Percentiles rank a stretch among this genome's conserved stretches.
Conservation (phyloP, 108 stramenopile genomes). For the Bacterosira constricta region DNA sequence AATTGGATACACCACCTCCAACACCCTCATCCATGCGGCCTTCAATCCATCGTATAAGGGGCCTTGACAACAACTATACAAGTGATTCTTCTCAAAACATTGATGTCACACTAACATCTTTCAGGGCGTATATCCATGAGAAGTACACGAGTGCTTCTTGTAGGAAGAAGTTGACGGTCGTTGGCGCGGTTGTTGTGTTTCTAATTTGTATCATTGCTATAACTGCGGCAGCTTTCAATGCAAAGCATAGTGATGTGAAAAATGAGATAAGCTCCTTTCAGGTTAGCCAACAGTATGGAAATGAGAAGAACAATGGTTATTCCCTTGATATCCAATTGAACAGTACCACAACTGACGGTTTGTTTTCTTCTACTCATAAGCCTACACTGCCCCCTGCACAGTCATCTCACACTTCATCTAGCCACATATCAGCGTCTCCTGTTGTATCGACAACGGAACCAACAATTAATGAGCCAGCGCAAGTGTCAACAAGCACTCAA, state of each 20-base stretch:
- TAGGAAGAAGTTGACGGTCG: not conserved
- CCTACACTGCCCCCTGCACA: too few species aligned
- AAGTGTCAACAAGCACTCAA: not conserved
- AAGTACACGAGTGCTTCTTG: not conserved
- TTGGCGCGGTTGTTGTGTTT: not conserved
- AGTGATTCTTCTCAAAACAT: not conserved
- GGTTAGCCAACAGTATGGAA: not conserved
- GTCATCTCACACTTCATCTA: too few species aligned
- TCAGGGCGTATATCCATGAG: not conserved
- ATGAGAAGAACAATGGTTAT: not conserved
- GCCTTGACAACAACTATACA: not conserved
- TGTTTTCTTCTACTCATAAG: too few species aligned
- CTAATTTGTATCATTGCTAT: conserved; percentile 8
- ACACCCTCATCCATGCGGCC: not conserved
- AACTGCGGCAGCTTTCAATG: not conserved
- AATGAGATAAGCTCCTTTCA: not conserved
- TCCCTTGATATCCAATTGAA: not conserved
- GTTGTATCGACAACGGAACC: not conserved
- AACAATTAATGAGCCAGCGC: not conserved
- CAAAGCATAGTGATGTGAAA: not conserved
- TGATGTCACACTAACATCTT: not conserved
- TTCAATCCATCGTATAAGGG: not conserved
- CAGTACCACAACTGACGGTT: too few species aligned
- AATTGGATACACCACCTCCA: not conserved
- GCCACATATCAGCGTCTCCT: too few species aligned